Percentiles rank a stretch among this genome's conserved stretches.
Conservation (phyloP, 495 filamentous ascomycete genomes). For the Penicillium paradoxum region DNA sequence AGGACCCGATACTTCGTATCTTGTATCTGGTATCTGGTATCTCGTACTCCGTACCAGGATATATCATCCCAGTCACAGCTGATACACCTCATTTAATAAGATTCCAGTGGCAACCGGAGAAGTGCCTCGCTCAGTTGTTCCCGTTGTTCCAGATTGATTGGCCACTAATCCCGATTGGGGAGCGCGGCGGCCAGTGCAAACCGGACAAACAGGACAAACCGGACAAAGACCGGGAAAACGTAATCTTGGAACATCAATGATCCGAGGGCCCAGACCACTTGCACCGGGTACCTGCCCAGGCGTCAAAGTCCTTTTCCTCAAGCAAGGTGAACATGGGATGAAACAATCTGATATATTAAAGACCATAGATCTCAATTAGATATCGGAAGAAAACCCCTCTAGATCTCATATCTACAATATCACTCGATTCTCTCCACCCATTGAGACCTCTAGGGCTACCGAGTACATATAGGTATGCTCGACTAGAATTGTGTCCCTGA, state of each 20-base stretch:
- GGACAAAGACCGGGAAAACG: neutral
- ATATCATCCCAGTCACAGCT: neutral
- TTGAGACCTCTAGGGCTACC: no score
- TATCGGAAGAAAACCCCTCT: neutral
- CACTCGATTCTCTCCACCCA: no score
- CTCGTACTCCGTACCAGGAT: neutral
- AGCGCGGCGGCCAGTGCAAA: neutral
- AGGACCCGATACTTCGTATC: no score
- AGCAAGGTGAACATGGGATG: conserved; percentile 9
- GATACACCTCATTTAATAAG: neutral
- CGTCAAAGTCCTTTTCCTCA: neutral
- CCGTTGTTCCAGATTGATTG: neutral
- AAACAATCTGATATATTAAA: conserved; percentile 6
- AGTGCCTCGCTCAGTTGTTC: no score
- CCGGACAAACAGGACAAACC: neutral
- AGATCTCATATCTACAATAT: neutral
- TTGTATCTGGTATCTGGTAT: neutral
- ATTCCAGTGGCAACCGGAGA: conserved; percentile 1
- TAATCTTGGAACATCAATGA: conserved; percentile 5
- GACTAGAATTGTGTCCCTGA: neutral
- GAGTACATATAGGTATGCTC: no score
- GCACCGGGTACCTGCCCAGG: neutral
- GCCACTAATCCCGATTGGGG: neutral
- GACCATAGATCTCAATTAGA: neutral
- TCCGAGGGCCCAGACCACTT: conserved; percentile 7